Evolutionary conservation across 108 stramenopile genomes (phyloP).

Genomic region (Cyclotella choctawhatcheeana): DNA sequence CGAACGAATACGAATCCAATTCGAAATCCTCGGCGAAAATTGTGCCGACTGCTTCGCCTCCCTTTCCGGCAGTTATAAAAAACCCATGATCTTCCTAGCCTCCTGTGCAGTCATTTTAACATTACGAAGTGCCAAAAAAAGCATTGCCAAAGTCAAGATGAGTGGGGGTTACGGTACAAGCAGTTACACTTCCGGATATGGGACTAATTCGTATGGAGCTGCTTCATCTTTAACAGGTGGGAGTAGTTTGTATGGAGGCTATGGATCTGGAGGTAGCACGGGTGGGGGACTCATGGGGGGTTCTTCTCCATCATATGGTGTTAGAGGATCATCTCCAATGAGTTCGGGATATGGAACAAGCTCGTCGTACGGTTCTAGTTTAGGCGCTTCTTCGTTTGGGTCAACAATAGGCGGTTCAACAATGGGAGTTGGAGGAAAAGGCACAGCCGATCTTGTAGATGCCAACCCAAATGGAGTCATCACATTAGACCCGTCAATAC

Average conservation of each 20-base stretch:
- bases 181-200: neutral
- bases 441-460: conserved; percentile 38
- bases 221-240: neutral
- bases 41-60: conserved; percentile 36
- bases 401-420: conserved; percentile 4
- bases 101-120: conserved; percentile 36
- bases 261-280: conserved; percentile 3
- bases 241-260: conserved; percentile 14
- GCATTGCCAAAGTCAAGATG: conserved; percentile 36
- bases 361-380: neutral
- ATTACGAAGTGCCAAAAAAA: conserved; percentile 28
- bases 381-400: conserved; percentile 7
- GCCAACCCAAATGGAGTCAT: conserved; percentile 32
- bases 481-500: conserved; percentile 33
- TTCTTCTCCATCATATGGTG: conserved; percentile 14
- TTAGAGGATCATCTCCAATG: conserved; percentile 8
- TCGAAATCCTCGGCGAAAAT: conserved; percentile 55
- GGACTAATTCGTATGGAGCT: conserved; percentile 11
- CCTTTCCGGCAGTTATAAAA: conserved; percentile 23
- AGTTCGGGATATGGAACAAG: conserved; percentile 6
- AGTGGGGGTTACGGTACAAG: conserved; percentile 18
- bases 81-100: conserved; percentile 34
- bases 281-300: conserved; percentile 13
- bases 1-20: conserved; percentile 57
- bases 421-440: conserved; percentile 21